Evolutionary conservation across 768 basidiomycete genomes (phyloP).

Genomic region (Daedaleopsis nitida): DNA sequence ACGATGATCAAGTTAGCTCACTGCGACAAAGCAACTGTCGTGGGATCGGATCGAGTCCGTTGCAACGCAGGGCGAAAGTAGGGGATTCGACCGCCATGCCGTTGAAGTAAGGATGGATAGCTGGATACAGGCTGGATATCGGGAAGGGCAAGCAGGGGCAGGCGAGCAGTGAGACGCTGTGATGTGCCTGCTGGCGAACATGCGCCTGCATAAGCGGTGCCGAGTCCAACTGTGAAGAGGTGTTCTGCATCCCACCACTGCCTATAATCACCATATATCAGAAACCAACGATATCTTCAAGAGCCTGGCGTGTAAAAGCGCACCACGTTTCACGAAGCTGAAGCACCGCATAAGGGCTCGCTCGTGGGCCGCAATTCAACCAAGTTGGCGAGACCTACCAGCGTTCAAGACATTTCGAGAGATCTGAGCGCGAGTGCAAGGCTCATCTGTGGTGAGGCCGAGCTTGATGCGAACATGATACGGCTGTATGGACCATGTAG

Average conservation of each 20-base stretch:
- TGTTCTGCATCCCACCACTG: too few species aligned
- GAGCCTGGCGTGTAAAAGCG: neutral
- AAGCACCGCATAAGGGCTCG: neutral
- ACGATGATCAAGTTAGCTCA: slow-evolving; percentile 14
- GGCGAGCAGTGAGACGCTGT: neutral
- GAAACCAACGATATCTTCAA: neutral
- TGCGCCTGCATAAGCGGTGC: slow-evolving; percentile 18
- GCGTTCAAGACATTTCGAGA: neutral
- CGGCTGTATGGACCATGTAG: neutral
- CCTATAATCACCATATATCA: neutral
- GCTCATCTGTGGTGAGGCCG: neutral
- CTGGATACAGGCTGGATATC: neutral
- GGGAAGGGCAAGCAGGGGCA: neutral
- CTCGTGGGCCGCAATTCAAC: neutral
- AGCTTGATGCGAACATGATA: slow-evolving; percentile 20
- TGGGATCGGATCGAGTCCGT: neutral
- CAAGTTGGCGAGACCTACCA: too few species aligned
- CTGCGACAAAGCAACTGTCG: slow-evolving; percentile 4
- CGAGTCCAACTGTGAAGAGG: slow-evolving; percentile 16
- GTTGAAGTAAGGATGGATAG: neutral
- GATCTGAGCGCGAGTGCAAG: neutral
- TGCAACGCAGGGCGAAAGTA: neutral
- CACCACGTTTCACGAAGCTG: neutral
- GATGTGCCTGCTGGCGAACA: slow-evolving; percentile 19
- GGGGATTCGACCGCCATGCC: neutral